Evolutionary conservation across 441 rosid genomes (phyloP).

Genomic region (Populus hybrid): DNA sequence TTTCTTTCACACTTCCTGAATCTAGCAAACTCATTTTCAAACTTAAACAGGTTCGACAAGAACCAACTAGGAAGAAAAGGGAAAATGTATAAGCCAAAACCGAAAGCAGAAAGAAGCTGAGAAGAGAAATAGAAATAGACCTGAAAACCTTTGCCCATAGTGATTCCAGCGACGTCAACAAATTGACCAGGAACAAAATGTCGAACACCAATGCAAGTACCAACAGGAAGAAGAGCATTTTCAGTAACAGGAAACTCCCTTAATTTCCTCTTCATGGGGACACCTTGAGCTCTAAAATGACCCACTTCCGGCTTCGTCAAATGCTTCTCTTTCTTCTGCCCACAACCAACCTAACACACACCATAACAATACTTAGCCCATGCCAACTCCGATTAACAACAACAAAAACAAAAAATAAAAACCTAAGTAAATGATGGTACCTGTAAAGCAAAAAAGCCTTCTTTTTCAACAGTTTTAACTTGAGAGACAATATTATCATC

Average conservation of each 20-base stretch:
- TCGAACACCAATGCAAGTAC: constrained; percentile 70
- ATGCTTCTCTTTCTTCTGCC: constrained; percentile 94
- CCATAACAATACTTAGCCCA: constrained; percentile 26
- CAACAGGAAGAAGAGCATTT: constrained; percentile 91
- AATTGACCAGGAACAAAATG: constrained; percentile 94
- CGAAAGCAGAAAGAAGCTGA: not conserved
- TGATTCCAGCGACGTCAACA: constrained; percentile 84
- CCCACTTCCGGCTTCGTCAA: constrained; percentile 91
- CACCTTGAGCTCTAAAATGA: constrained; percentile 95
- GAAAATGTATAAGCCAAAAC: not conserved
- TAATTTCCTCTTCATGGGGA: constrained; percentile 87
- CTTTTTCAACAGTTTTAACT: constrained; percentile 87
- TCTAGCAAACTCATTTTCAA: not conserved
- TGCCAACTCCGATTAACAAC: not conserved
- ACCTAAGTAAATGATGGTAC: constrained; percentile 26
- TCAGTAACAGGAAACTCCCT: constrained; percentile 92
- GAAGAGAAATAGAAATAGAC: constrained; percentile 26
- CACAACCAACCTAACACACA: constrained; percentile 86
- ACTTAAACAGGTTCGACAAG: not conserved
- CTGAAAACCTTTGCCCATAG: constrained; percentile 96
- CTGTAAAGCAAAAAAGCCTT: constrained; percentile 84
- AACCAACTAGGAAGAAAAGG: too few species aligned
- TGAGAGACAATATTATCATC: constrained; percentile 93
- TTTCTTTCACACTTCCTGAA: not conserved
- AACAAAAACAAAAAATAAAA: not conserved